Evolutionary conservation across 2,329 filamentous ascomycete species (phyloP), one percentile per base, ranked within the genome.

Genomic region (Penicillium aurantiogriseum): DNA sequence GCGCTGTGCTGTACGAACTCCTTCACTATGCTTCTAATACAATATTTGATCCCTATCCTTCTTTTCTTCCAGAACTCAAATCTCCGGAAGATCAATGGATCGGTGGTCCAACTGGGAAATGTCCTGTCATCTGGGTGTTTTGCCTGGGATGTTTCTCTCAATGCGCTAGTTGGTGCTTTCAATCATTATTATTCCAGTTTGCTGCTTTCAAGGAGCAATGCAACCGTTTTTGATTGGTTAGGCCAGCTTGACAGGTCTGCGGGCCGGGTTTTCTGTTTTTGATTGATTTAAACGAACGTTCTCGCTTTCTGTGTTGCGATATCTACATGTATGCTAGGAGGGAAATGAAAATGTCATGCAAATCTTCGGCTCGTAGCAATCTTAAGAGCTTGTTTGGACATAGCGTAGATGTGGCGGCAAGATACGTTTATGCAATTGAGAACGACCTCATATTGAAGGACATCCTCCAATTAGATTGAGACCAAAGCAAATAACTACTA

Each of bases 11-110:
- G 60, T 63, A 65, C 57, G 64, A 56, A 61, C 50, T 58, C 51
- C 61, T 49, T 52, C 47, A 62, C 52, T 67, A 65, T 63, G 59
- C 56, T 65, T 63, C 62, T 67, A 67, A 67, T 67, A 64, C 55
- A 54, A 50, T 52, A 54, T 49, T 60, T 48, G 36, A 31, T 57
- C 46, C 31, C 46, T 35, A 51, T 48, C 38, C 54, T 54, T 47
- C 31, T 46, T 35, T 56, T 57, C 48, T 60, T 50, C 33, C 44
- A 17, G 45, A 59, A 46, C 40, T 43, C 46, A 55, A 54, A 27
- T 35, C 48, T 35, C 23, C 23, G 52, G 54, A 55, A 62, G 42
- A 33, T 58, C 33, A 54, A 56, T 25, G 31, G 36, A 39, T 50
- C 5, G 33, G 29, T 51, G 56, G 46, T 54, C 29, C 19, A 52